phyloP scores from a whole-genome alignment of 2,329 filamentous ascomycete species.

The Diplodia intermedia region DNA sequence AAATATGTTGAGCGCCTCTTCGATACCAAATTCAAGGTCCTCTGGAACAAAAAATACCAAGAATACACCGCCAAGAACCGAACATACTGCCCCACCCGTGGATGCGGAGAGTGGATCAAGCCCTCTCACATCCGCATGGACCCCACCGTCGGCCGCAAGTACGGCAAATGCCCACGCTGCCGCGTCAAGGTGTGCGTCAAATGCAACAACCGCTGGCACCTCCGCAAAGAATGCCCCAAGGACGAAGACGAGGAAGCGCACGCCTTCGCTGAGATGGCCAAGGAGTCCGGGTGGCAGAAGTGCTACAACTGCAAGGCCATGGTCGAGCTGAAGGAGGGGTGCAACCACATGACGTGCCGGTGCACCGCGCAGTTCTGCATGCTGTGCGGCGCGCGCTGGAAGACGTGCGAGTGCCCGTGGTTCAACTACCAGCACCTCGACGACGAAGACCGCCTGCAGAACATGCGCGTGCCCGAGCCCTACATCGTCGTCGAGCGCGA shows the following conservation, averaged over 20 bases:
- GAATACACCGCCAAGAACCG: constrained; percentile 77
- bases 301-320: constrained; percentile 76
- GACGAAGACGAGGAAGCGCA: constrained; percentile 73
- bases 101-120: constrained; percentile 81
- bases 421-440: constrained; percentile 66
- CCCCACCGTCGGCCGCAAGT: constrained; percentile 58
- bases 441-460: constrained; percentile 58
- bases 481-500: constrained; percentile 60
- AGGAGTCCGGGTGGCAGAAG: constrained; percentile 73
- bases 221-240: constrained; percentile 69
- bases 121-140: constrained; percentile 70
- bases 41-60: constrained; percentile 81
- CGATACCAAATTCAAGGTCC: constrained; percentile 73
- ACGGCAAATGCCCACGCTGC: constrained; percentile 74
- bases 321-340: constrained; percentile 82
- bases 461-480: constrained; percentile 45
- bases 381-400: constrained; percentile 82
- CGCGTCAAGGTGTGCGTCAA: constrained; percentile 74
- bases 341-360: constrained; percentile 87
- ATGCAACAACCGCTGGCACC: constrained; percentile 79
- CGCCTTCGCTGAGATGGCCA: constrained; percentile 67
- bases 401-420: constrained; percentile 81
- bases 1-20: constrained; percentile 80
- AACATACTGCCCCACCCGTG: constrained; percentile 75
- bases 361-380: constrained; percentile 89